A percentile compares a stretch with the other conserved stretches of the same genome.
phyloP scores from a whole-genome alignment of 495 filamentous ascomycete species.

The Aspergillus saccharolyticus region DNA sequence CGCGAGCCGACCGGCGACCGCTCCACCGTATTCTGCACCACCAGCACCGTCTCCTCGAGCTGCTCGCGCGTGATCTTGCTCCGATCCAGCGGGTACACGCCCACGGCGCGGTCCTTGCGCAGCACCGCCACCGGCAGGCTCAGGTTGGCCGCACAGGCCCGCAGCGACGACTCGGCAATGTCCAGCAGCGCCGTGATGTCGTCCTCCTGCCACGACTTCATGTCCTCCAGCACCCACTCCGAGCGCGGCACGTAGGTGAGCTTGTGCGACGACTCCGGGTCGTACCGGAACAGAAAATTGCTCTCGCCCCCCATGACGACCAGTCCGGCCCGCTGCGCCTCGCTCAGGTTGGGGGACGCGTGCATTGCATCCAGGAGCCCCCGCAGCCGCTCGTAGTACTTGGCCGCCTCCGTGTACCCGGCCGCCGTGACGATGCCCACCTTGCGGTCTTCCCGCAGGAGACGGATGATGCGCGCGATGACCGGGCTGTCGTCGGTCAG shows the following conservation, averaged over 20 bases:
- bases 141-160: conserved; percentile 71
- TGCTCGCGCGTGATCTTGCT: conserved; percentile 77
- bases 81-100: conserved; percentile 61
- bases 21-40: conserved; percentile 87
- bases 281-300: conserved; percentile 83
- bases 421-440: conserved; percentile 96
- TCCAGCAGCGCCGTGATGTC: conserved; percentile 77
- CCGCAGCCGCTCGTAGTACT: conserved; percentile 77
- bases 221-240: conserved; percentile 81
- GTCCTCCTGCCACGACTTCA: conserved; percentile 75
- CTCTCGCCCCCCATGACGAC: conserved; percentile 89
- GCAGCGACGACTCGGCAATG: conserved; percentile 75
- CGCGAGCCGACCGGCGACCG: conserved; percentile 61
- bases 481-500: conserved; percentile 69
- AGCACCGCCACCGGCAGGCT: conserved; percentile 70
- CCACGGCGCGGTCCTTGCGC: conserved; percentile 90
- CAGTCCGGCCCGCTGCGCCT: conserved; percentile 63
- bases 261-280: conserved; percentile 24
- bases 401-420: conserved; percentile 80
- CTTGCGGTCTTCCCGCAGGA: conserved; percentile 57
- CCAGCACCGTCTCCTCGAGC: conserved; percentile 91
- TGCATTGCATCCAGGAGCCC: conserved; percentile 83
- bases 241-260: conserved; percentile 59
- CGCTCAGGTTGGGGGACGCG: conserved; percentile 50
- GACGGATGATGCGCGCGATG: conserved; percentile 68